Percentiles rank a stretch among this genome's conserved stretches.
phyloP scores from a whole-genome alignment of 1,284 basidiomycete genomes.

The Melampsora larici-populina region DNA sequence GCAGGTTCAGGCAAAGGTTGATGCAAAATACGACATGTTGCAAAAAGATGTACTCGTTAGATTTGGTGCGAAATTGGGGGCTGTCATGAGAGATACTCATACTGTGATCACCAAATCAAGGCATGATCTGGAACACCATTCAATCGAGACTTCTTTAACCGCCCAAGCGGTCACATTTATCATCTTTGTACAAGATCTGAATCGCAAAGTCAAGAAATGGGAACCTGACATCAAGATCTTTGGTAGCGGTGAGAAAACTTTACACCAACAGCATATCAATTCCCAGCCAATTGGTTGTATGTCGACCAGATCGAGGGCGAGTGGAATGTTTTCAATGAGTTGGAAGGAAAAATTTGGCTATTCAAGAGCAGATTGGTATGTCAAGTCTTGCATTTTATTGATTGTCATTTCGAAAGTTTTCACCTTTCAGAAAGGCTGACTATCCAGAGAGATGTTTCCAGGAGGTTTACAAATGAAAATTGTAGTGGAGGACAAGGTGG shows the following conservation, averaged over 20 bases:
- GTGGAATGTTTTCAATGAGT: constrained; percentile 98
- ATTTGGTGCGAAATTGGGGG: constrained; percentile 86
- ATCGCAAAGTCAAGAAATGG: constrained; percentile 94
- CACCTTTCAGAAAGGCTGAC: not conserved
- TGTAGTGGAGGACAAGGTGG: constrained; percentile 97
- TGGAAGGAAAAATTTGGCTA: constrained; percentile 97
- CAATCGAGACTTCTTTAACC: constrained; percentile 61
- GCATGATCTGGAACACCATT: constrained; percentile 86
- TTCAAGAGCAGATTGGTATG: constrained; percentile 90
- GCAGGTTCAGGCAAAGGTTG: constrained; percentile 93
- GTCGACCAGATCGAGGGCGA: constrained; percentile 95
- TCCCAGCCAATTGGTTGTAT: constrained; percentile 95
- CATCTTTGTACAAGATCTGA: constrained; percentile 97
- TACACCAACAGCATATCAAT: constrained; percentile 93
- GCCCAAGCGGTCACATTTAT: constrained; percentile 98
- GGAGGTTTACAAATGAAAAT: constrained; percentile 96
- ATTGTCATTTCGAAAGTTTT: constrained; percentile 45
- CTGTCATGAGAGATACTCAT: constrained; percentile 95
- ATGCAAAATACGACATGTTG: constrained; percentile 98
- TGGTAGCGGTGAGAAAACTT: constrained; percentile 87
- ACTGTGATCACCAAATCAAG: constrained; percentile 84
- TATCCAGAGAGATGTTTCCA: constrained; percentile 51
- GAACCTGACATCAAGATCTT: constrained; percentile 94
- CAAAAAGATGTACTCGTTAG: constrained; percentile 87
- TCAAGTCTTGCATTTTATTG: constrained; percentile 30